Evolutionary conservation across 148 eudicot species (phyloP), one percentile per base, ranked within the genome.

Genomic region (Hydrangea macrophylla): DNA sequence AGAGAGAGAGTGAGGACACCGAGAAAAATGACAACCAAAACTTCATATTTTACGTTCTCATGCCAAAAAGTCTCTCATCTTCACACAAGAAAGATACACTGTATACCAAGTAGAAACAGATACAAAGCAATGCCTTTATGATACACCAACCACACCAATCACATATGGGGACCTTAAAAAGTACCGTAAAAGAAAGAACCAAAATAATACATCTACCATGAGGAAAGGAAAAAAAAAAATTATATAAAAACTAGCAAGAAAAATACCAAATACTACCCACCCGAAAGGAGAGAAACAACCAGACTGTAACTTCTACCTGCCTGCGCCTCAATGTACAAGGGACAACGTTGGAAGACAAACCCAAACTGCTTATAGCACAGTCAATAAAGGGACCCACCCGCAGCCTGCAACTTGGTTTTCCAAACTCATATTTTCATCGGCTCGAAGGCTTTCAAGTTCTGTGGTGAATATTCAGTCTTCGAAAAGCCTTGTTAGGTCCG

Each of bases 81-180:
- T 51, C 68, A 63, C 68, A 69, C 73, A 26, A 31, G 1, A 9
- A 55, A 28, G 57, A 33, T 58, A 61, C 65, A 70, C 57, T 57
- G 59, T 61, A 71, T 73, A 57, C n/a, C n/a, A 37, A 74, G 60
- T 37, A 63, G 25, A 51, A 60, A 45, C 37, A 37, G 70, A 60
- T 62, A 78, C 60, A 53, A 70, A 60, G 27, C 62, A 60, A 69
- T 62, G 36, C 64, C 80, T 72, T 65, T 80, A 80, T 73, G 61
- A 62, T 75, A 78, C 80, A 80, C 42, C 20, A 71, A 22, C 22
- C 80, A 72, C 76, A 76, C 74, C 78, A 79, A 67, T 58, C 84
- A 67, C 64, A 70, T 72, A 73, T 69, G 15, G 58, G 64, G 36
- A 40, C 55, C 48, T 62, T 40, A 28, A 67, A 10, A 25, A 28